A percentile compares a stretch with the other conserved stretches of the same genome.
Evolutionary conservation across 306 rosid species (phyloP).

Genomic region (Sophora flavescens): DNA sequence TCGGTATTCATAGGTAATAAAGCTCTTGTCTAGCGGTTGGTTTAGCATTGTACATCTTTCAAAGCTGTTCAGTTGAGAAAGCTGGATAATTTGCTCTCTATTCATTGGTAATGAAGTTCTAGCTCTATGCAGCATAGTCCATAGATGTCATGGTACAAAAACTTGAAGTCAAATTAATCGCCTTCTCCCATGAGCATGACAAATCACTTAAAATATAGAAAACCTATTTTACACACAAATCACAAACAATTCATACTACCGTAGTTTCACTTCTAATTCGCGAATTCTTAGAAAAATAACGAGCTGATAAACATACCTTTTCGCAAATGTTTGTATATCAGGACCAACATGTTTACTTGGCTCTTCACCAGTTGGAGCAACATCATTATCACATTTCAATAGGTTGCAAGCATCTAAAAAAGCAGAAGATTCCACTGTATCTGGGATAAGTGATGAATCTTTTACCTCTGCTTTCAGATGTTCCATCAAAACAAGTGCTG

Average conservation of each 20-base stretch:
- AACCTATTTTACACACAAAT: background rate
- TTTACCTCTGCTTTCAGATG: slow-evolving; percentile 58
- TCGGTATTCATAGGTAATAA: background rate
- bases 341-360: slow-evolving; percentile 55
- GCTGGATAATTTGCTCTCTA: background rate
- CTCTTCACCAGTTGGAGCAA: slow-evolving; percentile 59
- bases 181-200: background rate
- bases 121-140: background rate
- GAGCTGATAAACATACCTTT: slow-evolving; percentile 36
- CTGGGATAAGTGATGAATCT: slow-evolving; percentile 50
- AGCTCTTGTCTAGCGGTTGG: background rate
- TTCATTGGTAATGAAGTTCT: slow-evolving; percentile 18
- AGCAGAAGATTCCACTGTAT: slow-evolving; percentile 42
- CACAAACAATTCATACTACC: background rate
- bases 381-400: slow-evolving; percentile 51
- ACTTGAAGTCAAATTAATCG: slow-evolving; percentile 14
- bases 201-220: slow-evolving; percentile 9
- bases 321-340: slow-evolving; percentile 38
- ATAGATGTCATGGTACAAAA: background rate
- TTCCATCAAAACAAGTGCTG: slow-evolving; percentile 76
- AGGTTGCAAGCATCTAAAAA: slow-evolving; percentile 62
- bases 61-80: background rate
- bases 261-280: background rate
- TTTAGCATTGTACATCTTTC: background rate
- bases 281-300: background rate